Evolutionary conservation across 306 rosid genomes (phyloP), one percentile per base, ranked within the genome.

Genomic region (Oxytropis ochrocephala): DNA sequence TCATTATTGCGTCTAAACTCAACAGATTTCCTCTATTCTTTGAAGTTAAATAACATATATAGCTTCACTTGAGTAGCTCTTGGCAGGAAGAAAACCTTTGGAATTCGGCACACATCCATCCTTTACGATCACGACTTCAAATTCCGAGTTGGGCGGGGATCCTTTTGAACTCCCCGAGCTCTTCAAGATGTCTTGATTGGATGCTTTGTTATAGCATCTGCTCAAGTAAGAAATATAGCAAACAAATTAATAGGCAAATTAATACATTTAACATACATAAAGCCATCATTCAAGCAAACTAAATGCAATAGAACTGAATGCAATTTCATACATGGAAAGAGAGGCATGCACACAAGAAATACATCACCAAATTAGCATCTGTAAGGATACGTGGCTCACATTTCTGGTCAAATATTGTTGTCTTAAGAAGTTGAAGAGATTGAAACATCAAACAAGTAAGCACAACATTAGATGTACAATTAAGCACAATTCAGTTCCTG

Each of bases 331-430:
- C n/a, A n/a, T n/a, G n/a, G n/a, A n/a, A n/a, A n/a, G n/a, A n/a
- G n/a, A n/a, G n/a, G n/a, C n/a, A n/a, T n/a, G n/a, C n/a, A n/a
- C n/a, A n/a, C n/a, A n/a, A n/a, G n/a, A n/a, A n/a, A n/a, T n/a
- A n/a, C n/a, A n/a, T n/a, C n/a, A n/a, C 54, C 35, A 68, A 73
- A 70, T 65, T 35, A 36, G 61, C 62, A 75, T 32, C 55, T 61
- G 72, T 55, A 80, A 90, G 97, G 97, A 93, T 93, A 93, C 98
- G 49, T 19, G 89, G 90, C 69, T 86, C 89, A 57, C 94, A 93
- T 77, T 89, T 96, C 76, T 78, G 64, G 79, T 84, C 89, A 78
- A 88, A 90, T 67, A 93, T 82, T 56, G 97, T 93, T 71, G 80
- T 70, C 83, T 85, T 87, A 41, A 93, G 91, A 49, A 88, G 94